phyloP scores from a whole-genome alignment of 345 rosid species.

The Excoecaria cochinchinensis region DNA sequence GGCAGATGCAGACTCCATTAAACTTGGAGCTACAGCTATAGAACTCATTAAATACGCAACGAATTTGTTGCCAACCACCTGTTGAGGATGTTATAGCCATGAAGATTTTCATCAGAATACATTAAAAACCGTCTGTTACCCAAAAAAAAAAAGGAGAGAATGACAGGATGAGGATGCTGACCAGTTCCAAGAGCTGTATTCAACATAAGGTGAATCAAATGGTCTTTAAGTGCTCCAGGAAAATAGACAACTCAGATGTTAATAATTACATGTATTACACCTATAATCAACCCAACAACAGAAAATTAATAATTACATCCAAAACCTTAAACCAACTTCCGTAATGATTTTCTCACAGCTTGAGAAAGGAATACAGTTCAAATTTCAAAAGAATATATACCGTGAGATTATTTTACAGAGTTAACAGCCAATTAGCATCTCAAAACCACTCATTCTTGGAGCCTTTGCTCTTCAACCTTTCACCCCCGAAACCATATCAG shows the following conservation, averaged over 20 bases:
- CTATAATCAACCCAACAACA: slow-evolving; percentile 13
- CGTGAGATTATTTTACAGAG: slow-evolving; percentile 33
- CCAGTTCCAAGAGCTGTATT: not conserved
- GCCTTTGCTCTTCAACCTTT: slow-evolving; percentile 27
- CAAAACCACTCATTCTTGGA: slow-evolving; percentile 28
- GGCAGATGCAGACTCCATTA: no score
- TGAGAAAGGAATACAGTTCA: slow-evolving; percentile 13
- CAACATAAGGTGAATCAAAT: not conserved
- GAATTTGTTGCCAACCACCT: no score
- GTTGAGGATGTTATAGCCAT: no score
- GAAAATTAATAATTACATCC: slow-evolving; percentile 19
- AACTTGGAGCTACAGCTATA: no score
- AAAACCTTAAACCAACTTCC: not conserved
- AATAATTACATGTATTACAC: slow-evolving; percentile 13
- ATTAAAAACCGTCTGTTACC: no score
- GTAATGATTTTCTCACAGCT: slow-evolving; percentile 17
- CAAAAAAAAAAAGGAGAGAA: no score
- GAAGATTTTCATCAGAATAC: no score
- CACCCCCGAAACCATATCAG: slow-evolving; percentile 17
- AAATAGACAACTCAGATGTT: not conserved
- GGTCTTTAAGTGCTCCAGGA: not conserved
- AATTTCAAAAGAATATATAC: slow-evolving; percentile 43
- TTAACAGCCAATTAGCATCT: slow-evolving; percentile 31
- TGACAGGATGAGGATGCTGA: not conserved
- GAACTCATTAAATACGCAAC: no score